Evolutionary conservation across 192 early-diverging fungal species (phyloP).

Genomic region (Linnemannia hyalina): DNA sequence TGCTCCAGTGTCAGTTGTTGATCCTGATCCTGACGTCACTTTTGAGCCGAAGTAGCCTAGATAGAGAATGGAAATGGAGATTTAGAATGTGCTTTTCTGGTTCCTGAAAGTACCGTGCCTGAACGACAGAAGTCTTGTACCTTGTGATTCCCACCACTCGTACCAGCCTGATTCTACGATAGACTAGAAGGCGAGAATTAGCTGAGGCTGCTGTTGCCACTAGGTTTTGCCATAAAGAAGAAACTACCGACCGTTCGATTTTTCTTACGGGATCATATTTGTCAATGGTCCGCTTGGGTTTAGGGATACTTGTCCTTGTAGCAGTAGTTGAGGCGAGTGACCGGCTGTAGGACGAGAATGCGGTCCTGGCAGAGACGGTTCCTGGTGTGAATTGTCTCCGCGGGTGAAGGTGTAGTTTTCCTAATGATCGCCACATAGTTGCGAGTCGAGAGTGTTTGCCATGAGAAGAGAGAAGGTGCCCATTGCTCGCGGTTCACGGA

Average conservation of each 20-base stretch:
- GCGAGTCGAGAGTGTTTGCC: conserved; percentile 10
- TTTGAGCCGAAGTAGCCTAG: conserved; percentile 46
- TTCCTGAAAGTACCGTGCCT: neutral
- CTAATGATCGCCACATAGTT: conserved; percentile 50
- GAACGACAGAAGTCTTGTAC: conserved; percentile 38
- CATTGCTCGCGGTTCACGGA: neutral
- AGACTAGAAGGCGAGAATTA: conserved; percentile 25
- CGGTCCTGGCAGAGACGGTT: neutral
- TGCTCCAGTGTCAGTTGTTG: conserved; percentile 63
- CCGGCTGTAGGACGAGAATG: neutral
- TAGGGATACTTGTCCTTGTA: neutral
- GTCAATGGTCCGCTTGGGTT: conserved; percentile 39
- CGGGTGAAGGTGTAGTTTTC: conserved; percentile 4
- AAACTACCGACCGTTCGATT: neutral
- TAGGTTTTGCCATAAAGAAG: neutral
- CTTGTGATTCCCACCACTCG: conserved; percentile 93
- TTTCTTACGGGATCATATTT: conserved; percentile 48
- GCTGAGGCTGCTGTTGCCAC: neutral
- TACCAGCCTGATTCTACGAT: conserved; percentile 94
- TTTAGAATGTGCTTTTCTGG: neutral
- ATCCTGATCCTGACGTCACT: conserved; percentile 22
- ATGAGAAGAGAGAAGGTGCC: neutral
- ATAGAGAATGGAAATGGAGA: neutral
- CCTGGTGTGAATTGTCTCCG: neutral
- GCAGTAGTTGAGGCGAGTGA: conserved; percentile 1